A percentile compares a stretch with the other conserved stretches of the same genome.
These are phyloP conservation scores for Tylopilus rubrobrunneus DNA, from an alignment of 768 basidiomycete species.

Conservation along the genomic window DNA sequence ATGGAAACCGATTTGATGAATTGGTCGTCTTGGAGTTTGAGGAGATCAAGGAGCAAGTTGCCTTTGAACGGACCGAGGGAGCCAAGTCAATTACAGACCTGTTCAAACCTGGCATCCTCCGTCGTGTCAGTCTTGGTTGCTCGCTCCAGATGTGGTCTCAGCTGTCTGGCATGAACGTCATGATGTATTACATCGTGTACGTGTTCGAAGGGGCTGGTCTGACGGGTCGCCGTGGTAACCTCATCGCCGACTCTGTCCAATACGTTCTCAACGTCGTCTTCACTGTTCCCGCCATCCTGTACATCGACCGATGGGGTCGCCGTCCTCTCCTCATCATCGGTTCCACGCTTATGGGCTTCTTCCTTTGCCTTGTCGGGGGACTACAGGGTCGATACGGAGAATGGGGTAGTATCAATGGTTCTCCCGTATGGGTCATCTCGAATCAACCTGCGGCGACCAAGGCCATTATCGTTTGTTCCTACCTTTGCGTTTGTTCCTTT, in stretches of 20 bases:
- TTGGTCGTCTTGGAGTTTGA: constrained; percentile 68
- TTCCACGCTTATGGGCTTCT: constrained; percentile 68
- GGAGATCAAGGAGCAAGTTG: constrained; percentile 56
- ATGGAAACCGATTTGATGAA: constrained; percentile 51
- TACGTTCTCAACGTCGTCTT: constrained; percentile 41
- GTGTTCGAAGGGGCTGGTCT: constrained; percentile 77
- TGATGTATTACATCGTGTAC: constrained; percentile 64
- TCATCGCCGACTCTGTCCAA: constrained; percentile 71
- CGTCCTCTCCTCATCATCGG: constrained; percentile 70
- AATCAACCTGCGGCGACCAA: constrained; percentile 55
- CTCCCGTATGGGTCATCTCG: constrained; percentile 57
- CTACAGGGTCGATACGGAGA: constrained; percentile 64
- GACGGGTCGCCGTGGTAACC: constrained; percentile 67
- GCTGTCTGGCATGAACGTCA: constrained; percentile 73
- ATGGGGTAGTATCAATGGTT: constrained; percentile 49
- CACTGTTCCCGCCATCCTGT: constrained; percentile 48
- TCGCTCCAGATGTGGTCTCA: constrained; percentile 82
- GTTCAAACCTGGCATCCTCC: constrained; percentile 59
- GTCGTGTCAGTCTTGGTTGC: constrained; percentile 67
- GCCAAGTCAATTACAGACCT: constrained; percentile 69
- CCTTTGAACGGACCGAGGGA: constrained; percentile 64
- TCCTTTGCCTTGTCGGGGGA: constrained; percentile 73
- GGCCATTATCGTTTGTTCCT: constrained; percentile 73
- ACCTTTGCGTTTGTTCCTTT: constrained; percentile 72
- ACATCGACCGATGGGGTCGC: constrained; percentile 78